Evolutionary conservation across 2,329 filamentous ascomycete genomes (phyloP), one percentile per base, ranked within the genome.

Genomic region (Alternaria burnsii): DNA sequence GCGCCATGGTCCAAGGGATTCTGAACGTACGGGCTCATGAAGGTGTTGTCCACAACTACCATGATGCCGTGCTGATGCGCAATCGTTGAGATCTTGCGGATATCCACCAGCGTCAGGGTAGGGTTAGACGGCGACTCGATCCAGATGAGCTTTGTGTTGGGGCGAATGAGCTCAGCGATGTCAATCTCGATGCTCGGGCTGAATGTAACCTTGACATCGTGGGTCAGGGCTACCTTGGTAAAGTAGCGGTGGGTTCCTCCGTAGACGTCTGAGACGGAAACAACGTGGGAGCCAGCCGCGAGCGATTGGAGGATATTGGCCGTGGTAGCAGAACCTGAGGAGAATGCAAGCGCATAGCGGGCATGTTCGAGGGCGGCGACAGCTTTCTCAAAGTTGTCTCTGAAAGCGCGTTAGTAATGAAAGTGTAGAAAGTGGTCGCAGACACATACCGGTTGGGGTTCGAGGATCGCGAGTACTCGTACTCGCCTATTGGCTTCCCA

Each of bases 11-110:
- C 90, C 57, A 99, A 88, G 4, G 95, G 95, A 81, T 97, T 98
- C 82, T 99, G 95, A 48, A 99, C 87, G 79, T 98, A 99, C 32
- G 95, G 95, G 63, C 91, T 94, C 76, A 98, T 85, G 85, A 99
- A 99, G 20, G 95, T 99, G 84, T 99, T 99, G 84, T 99, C 95
- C 42, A 99, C 95, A n/a, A 99, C 95, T 43, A 99, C 95, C 76
- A 92, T 85, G 73, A 98, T 92, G 63, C 94, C 94, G 75, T 92
- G 91, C 72, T 90, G 85, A 80, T 98, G 95, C 18, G 95, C 95
- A 56, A 91, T 86, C 28, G 88, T 88, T 28, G 91, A 90, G 41
- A 99, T 91, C 54, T 92, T 90, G 71, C 91, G 86, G 76, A 99
- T 97, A 81, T 99, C 94, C 67, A 98, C 94, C 48, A 99, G 86